These are phyloP conservation scores for Suillus discolor DNA, from an alignment of 768 basidiomycete genomes.

Conservation along the genomic window DNA sequence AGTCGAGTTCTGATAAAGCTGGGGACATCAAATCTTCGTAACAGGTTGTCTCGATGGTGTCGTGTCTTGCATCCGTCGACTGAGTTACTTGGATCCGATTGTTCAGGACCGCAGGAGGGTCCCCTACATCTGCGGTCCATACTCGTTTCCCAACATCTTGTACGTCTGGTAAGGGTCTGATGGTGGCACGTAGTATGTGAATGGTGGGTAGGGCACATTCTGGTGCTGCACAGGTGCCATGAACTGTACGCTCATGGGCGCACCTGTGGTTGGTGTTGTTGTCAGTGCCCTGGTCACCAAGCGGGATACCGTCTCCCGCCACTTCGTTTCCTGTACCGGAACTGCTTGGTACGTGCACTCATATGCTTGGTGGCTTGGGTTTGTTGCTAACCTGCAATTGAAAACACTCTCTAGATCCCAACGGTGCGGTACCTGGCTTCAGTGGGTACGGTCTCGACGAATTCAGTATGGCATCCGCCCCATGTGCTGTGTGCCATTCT, in stretches of 20 bases:
- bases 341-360: neutral
- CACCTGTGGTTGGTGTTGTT: neutral
- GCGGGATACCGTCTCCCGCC: neutral
- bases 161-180: too few relatives aligned
- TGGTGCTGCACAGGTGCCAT: neutral
- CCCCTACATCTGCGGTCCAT: too few relatives aligned
- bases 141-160: too few relatives aligned
- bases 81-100: too few relatives aligned
- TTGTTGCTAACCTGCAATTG: neutral
- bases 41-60: too few relatives aligned
- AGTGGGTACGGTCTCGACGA: neutral
- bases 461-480: neutral
- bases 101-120: too few relatives aligned
- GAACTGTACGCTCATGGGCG: too few relatives aligned
- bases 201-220: neutral
- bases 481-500: neutral
- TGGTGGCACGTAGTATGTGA: too few relatives aligned
- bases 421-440: neutral
- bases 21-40: too few relatives aligned
- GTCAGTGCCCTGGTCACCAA: neutral
- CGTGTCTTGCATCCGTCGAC: too few relatives aligned
- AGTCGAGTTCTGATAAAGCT: too few relatives aligned
- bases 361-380: neutral
- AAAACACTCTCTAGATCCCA: neutral
- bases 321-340: neutral